Evolutionary conservation across 2,329 filamentous ascomycete species (phyloP), one percentile per base, ranked within the genome.

Genomic region (Akanthomyces lecanii): DNA sequence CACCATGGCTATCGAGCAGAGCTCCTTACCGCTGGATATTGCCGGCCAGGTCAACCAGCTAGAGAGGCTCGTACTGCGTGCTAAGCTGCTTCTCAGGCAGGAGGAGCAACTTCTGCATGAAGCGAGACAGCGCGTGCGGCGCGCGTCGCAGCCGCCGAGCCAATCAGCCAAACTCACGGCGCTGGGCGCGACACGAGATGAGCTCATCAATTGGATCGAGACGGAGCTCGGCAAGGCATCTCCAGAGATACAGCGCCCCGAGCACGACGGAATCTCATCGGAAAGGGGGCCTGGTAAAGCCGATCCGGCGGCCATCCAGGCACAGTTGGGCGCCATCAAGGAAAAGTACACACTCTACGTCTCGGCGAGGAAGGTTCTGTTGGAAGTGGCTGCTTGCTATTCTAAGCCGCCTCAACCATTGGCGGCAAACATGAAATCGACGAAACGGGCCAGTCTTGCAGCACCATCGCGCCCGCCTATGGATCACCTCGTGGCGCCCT

Each of bases 201-300:
- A 85, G 65, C 78, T 89, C 57, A 88, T 89, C 64, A 78, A 74
- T 63, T 89, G 86, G 86, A 87, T 89, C 63, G 86, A 89, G 71
- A 76, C 75, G 5, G 87, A 89, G 70, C 74, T 89, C 25, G 75
- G 79, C 58, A 84, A 82, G 61, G 83, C 84, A 1, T 77, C 79
- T 0, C 65, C 68, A 5, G 70, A 71, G 6, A 66, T 66, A 4
- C 69, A 70, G 14, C 65, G 67, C 58, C 61, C n/a, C 65, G 63
- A 69, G 38, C 67, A 67, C 18, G 61, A 65, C 45, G 53, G 67
- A 5, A 67, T 71, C 38, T 70, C 70, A 45, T 64, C 69, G 12
- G 63, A 64, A 8, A 74, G 50, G 74, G 76, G 7, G 69, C 71
- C 84, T 16, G 74, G 70, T 7, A 60, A 64, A 33, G 51, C 67